Base-by-base conservation (phyloP, 2,329 filamentous ascomycete species). In the Phialocephala subalpina region DNA sequence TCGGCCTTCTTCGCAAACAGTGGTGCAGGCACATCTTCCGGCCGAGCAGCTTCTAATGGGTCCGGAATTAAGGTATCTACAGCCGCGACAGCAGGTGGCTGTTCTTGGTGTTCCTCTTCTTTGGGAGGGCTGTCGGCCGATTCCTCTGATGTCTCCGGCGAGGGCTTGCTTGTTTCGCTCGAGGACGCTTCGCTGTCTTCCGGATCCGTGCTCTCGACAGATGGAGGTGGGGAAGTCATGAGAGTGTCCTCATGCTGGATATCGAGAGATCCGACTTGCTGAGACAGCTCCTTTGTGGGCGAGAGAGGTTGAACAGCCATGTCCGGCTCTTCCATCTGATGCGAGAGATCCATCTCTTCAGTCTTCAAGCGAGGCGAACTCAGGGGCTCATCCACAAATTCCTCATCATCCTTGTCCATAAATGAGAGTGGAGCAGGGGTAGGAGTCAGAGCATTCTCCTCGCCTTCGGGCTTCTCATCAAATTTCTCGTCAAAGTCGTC, bases 341-440 rank as follows among this genome's bases (percentile, higher is more conserved):
- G 78, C 33, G 55, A 38, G 8, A 29, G 49, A n/a, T 53, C 49
- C 64, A 84, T 77, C 53, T 86, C 86, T 57, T 86, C 85, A 20
- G 91, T 82, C 20, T 87, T 83, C 9, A 95, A 83, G 5, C 84
- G 82, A 2, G 88, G 87, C 3, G 91, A 92, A 70, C 87, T 91
- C 20, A 93, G 82, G 2, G 92, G 90, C 77, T 94, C 91, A 68
- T 94, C 91, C 22, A 94, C 90, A 74, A 94, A 92, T 65, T 93
- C 90, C 60, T 91, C 90, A 62, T 91, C 90, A 69, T 90, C 87
- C 73, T 86, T 87, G 72, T 87, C 82, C 64, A 84, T 74, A 65
- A 84, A 82, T 1, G 82, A 82, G 8, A 80, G 74, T 6, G 77
- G 72, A 73, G 72, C 64, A 67, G 74, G 27, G 3, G 77, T 73